phyloP scores from a whole-genome alignment of 2,329 filamentous ascomycete genomes.

The Cercospora sp. region DNA sequence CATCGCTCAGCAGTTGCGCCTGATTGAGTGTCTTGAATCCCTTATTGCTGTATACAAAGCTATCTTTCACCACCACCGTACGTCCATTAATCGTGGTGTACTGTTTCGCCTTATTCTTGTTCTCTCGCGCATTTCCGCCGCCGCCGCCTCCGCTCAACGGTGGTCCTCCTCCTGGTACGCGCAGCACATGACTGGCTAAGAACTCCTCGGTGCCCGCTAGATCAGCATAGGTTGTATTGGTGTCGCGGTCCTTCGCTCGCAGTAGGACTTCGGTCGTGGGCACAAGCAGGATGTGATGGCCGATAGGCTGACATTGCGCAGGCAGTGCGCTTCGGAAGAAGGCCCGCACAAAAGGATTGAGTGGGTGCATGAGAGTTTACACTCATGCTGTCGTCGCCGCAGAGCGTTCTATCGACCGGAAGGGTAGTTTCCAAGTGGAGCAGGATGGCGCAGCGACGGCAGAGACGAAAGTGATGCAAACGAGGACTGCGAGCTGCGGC shows the following conservation, averaged over 20 bases:
- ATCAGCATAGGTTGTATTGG: constrained; percentile 73
- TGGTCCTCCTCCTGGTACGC: constrained; percentile 63
- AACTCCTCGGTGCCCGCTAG: constrained; percentile 90
- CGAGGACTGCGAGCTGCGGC: neutral
- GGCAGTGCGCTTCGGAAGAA: constrained; percentile 97
- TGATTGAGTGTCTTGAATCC: constrained; percentile 95
- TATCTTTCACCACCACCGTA: constrained; percentile 92
- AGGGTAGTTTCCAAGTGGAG: neutral
- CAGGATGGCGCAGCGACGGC: neutral
- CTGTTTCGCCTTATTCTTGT: constrained; percentile 88
- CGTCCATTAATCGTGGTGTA: constrained; percentile 90
- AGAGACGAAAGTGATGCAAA: constrained; percentile 4
- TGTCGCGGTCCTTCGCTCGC: constrained; percentile 83
- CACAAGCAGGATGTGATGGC: constrained; percentile 91
- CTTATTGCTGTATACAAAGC: constrained; percentile 93
- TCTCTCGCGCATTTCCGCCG: constrained; percentile 69
- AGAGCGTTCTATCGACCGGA: neutral
- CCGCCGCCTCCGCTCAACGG: constrained; percentile 50
- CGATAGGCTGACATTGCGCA: constrained; percentile 84
- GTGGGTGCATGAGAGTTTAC: constrained; percentile 53
- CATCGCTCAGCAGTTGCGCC: constrained; percentile 80
- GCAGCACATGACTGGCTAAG: constrained; percentile 91
- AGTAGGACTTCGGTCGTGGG: constrained; percentile 90
- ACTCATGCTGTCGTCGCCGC: constrained; percentile 13
- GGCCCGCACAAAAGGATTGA: constrained; percentile 97